Conservation (phyloP, 2,329 filamentous ascomycete genomes). For the Myriosclerotinia scirpicola region DNA sequence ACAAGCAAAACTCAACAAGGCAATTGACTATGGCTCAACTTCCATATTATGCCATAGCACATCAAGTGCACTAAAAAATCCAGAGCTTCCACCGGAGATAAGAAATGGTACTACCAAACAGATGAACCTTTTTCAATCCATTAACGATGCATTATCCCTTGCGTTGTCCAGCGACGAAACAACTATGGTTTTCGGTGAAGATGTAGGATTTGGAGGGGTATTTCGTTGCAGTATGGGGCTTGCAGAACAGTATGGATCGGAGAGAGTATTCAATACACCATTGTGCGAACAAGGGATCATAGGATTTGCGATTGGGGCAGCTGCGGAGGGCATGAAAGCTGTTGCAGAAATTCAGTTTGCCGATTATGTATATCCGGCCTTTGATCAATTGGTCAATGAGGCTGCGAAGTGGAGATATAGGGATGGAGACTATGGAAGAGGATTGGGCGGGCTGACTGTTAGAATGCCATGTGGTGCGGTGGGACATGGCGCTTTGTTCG, state of each 20-base stretch:
- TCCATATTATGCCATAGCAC: slow-evolving; percentile 79
- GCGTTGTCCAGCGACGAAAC: slow-evolving; percentile 81
- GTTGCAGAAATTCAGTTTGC: slow-evolving; percentile 86
- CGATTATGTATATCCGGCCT: slow-evolving; percentile 75
- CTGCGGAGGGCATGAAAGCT: slow-evolving; percentile 87
- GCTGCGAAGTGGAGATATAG: slow-evolving; percentile 70
- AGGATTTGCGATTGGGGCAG: slow-evolving; percentile 87
- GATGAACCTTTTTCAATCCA: slow-evolving; percentile 90
- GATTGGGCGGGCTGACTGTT: slow-evolving; percentile 66
- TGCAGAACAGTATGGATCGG: slow-evolving; percentile 79
- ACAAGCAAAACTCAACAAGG: slow-evolving; percentile 72
- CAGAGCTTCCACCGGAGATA: slow-evolving; percentile 67
- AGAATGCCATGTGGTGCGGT: slow-evolving; percentile 72
- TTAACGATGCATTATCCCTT: slow-evolving; percentile 85
- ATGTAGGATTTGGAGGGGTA: slow-evolving; percentile 95
- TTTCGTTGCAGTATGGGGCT: slow-evolving; percentile 94
- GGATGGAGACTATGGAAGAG: slow-evolving; percentile 55
- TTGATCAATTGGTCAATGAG: slow-evolving; percentile 77
- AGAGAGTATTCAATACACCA: slow-evolving; percentile 95
- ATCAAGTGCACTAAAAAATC: slow-evolving; percentile 66
- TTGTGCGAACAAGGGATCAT: slow-evolving; percentile 92
- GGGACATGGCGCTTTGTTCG: slow-evolving; percentile 67
- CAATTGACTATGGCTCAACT: slow-evolving; percentile 82
- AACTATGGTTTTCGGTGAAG: slow-evolving; percentile 91
- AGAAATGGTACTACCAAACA: slow-evolving; percentile 73